Percentiles rank a stretch among this genome's conserved stretches.
Conservation (phyloP, 2,329 filamentous ascomycete species). For the Nemania abortiva region DNA sequence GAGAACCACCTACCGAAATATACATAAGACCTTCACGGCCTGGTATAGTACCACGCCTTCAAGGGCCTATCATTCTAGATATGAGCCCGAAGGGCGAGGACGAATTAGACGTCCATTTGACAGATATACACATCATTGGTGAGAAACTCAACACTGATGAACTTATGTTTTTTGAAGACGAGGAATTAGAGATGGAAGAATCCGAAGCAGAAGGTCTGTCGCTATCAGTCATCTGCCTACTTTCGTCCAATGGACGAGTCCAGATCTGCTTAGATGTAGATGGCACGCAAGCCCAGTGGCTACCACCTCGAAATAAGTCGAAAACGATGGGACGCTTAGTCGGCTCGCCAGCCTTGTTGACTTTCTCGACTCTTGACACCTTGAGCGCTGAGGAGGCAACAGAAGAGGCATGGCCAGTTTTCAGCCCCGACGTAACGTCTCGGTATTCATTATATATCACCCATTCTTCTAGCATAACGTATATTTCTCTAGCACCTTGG, state of each 20-base stretch:
- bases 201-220: slow-evolving; percentile 71
- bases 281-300: slow-evolving; percentile 74
- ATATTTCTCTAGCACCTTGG: slow-evolving; percentile 71
- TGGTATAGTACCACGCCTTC: slow-evolving; percentile 69
- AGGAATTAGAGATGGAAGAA: slow-evolving; percentile 69
- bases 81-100: slow-evolving; percentile 67
- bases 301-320: slow-evolving; percentile 67
- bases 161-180: slow-evolving; percentile 73
- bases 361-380: slow-evolving; percentile 73
- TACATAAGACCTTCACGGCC: slow-evolving; percentile 69
- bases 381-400: slow-evolving; percentile 66
- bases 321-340: slow-evolving; percentile 56
- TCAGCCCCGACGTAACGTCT: slow-evolving; percentile 71
- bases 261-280: slow-evolving; percentile 72
- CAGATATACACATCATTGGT: slow-evolving; percentile 73
- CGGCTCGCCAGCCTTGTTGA: slow-evolving; percentile 64
- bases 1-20: slow-evolving; percentile 66
- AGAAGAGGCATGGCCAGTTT: slow-evolving; percentile 71
- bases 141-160: slow-evolving; percentile 71
- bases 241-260: slow-evolving; percentile 71
- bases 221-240: slow-evolving; percentile 68
- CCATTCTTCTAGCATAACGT: slow-evolving; percentile 70
- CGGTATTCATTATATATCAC: slow-evolving; percentile 74
- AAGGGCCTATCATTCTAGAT: slow-evolving; percentile 71
- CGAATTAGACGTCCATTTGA: slow-evolving; percentile 67